phyloP scores from a whole-genome alignment of 2,329 filamentous ascomycete genomes.

The Lecanicillium sp. region DNA sequence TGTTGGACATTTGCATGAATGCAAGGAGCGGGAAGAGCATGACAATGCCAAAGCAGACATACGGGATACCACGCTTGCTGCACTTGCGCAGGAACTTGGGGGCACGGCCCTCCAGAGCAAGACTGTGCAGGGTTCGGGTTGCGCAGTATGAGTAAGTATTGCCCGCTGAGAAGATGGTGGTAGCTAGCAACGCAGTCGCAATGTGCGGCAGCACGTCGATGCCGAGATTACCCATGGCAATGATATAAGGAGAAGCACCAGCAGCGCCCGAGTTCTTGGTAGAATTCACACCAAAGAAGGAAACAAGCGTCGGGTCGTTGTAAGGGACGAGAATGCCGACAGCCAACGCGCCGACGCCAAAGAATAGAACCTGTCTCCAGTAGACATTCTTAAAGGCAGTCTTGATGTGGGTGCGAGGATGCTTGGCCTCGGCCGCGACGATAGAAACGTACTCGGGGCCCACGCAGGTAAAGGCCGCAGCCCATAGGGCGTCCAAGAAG shows the following conservation, averaged over 20 bases:
- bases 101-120: slow-evolving; percentile 45
- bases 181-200: slow-evolving; percentile 42
- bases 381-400: slow-evolving; percentile 66
- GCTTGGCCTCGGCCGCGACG: slow-evolving; percentile 60
- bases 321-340: slow-evolving; percentile 59
- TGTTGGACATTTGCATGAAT: slow-evolving; percentile 34
- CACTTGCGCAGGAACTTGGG: slow-evolving; percentile 41
- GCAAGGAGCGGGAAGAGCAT: slow-evolving; percentile 37
- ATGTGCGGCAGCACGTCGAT: slow-evolving; percentile 46
- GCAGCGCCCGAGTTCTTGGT: slow-evolving; percentile 30
- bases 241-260: slow-evolving; percentile 53
- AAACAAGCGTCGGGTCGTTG: slow-evolving; percentile 49
- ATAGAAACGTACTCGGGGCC: slow-evolving; percentile 61
- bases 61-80: slow-evolving; percentile 45
- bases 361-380: slow-evolving; percentile 62
- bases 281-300: slow-evolving; percentile 32
- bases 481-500: slow-evolving; percentile 59
- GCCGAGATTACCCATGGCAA: slow-evolving; percentile 48
- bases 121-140: slow-evolving; percentile 46
- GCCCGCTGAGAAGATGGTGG: slow-evolving; percentile 38
- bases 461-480: slow-evolving; percentile 53
- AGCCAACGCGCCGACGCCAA: slow-evolving; percentile 57
- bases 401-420: slow-evolving; percentile 55
- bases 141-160: slow-evolving; percentile 18
- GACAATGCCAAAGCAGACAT: slow-evolving; percentile 39